phyloP scores from a whole-genome alignment of 768 basidiomycete species.

The Russula virescens region DNA sequence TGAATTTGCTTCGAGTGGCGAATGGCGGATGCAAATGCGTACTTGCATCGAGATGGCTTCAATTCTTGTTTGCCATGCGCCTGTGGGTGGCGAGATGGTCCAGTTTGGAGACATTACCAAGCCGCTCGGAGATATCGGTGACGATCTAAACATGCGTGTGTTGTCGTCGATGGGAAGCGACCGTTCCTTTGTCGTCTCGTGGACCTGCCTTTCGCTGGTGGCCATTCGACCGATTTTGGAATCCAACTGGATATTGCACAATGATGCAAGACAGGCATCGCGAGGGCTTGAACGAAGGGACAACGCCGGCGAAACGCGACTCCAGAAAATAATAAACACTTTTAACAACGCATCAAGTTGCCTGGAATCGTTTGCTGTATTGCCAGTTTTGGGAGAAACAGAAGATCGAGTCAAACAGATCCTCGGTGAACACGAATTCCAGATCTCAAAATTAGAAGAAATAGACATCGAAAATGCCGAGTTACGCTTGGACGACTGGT shows the following conservation, averaged over 20 bases:
- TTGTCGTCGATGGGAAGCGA: neutral
- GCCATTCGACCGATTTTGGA: slow-evolving; percentile 2
- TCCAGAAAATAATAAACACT: too few relatives aligned
- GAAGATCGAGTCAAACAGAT: neutral
- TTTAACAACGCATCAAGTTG: neutral
- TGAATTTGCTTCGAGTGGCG: too few relatives aligned
- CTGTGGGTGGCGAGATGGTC: neutral
- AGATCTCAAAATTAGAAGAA: neutral
- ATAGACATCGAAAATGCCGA: neutral
- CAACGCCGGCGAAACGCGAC: too few relatives aligned
- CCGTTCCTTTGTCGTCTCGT: neutral
- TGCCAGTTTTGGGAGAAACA: neutral
- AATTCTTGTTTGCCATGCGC: neutral
- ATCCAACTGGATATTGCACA: too few relatives aligned
- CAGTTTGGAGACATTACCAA: neutral
- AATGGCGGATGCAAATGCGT: slow-evolving; percentile 8
- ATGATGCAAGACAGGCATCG: too few relatives aligned
- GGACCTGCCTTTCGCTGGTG: slow-evolving; percentile 20
- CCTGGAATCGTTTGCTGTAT: neutral
- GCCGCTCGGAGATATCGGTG: neutral
- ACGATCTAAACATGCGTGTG: neutral
- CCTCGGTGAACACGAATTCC: neutral
- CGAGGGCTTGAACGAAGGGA: too few relatives aligned
- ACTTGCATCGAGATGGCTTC: slow-evolving; percentile 10
- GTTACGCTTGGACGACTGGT: too few relatives aligned